Base-by-base conservation (phyloP, 192 early-diverging fungal genomes). In the Jimgerdemannia flammicorona region DNA sequence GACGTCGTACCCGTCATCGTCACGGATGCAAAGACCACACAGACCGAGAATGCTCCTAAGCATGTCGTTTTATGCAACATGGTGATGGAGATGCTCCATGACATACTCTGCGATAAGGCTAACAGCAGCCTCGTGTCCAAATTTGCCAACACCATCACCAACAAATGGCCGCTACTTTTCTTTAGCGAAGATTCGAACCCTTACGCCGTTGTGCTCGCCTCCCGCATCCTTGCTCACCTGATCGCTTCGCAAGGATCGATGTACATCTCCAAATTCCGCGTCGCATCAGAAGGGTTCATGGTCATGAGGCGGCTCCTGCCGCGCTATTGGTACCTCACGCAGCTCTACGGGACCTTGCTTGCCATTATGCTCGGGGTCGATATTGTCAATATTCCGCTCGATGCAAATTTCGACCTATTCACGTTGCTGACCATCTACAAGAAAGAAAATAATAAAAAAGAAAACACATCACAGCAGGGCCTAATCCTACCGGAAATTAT, bases 141-240 rank as follows among this genome's bases (percentile, higher is more conserved):
- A 70, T 87, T 91, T 72, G 70, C 88, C 8, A 74, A 71, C 2
- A 86, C 84, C 1, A 85, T 92, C 17, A 88, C 90, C 11, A 87
- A 83, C 78, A 87, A 88, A 77, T 92, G 91, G 91, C 82, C 91
- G 4, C 69, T 90, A 20, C 78, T 90, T 10, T 91, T 91, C 68
- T 85, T 92, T 73, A 82, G 81, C 40, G 81, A 81, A n/a, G 74
- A 81, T 41, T 68, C 83, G 10, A 85, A 92, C 43, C 80, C 85
- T 3, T 85, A 77, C 14, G 87, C 88, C 10, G 88, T 89, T 7
- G 84, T 91, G 20, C 75, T 86, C 63, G 80, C 89, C 0, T 72
- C 80, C 63, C 77, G 87, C 9, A 90, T 91, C 40, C 71, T 92
- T 65, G 79, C 81, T 3, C 78, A 83, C 40, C 59, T 92, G 17